phyloP scores from a whole-genome alignment of 2,329 filamentous ascomycete genomes.

The Bipolaris bicolor region DNA sequence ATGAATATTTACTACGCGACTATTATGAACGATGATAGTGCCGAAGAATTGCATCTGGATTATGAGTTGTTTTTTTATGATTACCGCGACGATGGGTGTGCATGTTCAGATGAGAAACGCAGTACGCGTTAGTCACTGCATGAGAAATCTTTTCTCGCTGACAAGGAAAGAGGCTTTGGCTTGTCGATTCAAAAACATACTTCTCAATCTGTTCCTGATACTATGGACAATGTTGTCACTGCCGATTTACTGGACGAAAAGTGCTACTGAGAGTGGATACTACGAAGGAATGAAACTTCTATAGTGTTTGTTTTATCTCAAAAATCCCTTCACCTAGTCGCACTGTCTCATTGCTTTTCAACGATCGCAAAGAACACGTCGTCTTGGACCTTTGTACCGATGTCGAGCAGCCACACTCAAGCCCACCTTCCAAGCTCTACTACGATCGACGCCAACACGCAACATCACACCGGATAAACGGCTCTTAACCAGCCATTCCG shows the following conservation, averaged over 20 bases:
- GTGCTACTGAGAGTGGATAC: neutral
- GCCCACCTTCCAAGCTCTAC: neutral
- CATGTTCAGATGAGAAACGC: neutral
- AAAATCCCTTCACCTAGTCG: too few species aligned
- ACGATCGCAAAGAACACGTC: neutral
- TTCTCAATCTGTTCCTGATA: neutral
- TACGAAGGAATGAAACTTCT: too few species aligned
- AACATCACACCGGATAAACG: slow-evolving; percentile 9
- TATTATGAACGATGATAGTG: too few species aligned
- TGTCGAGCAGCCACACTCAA: neutral
- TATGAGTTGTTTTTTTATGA: neutral
- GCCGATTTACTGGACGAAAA: neutral
- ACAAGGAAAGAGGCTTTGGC: neutral
- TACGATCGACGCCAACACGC: slow-evolving; percentile 10
- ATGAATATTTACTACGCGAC: too few species aligned
- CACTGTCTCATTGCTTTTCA: neutral
- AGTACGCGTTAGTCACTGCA: neutral
- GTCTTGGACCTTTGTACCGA: slow-evolving; percentile 9
- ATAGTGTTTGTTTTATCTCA: too few species aligned
- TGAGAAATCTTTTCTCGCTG: neutral
- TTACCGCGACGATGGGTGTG: slow-evolving; percentile 7
- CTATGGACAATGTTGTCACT: neutral
- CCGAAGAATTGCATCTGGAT: too few species aligned
- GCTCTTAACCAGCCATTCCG: slow-evolving; percentile 12
- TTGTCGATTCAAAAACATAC: neutral